Evolutionary conservation across 768 basidiomycete species (phyloP).

Genomic region (Termitomyces titanicus): DNA sequence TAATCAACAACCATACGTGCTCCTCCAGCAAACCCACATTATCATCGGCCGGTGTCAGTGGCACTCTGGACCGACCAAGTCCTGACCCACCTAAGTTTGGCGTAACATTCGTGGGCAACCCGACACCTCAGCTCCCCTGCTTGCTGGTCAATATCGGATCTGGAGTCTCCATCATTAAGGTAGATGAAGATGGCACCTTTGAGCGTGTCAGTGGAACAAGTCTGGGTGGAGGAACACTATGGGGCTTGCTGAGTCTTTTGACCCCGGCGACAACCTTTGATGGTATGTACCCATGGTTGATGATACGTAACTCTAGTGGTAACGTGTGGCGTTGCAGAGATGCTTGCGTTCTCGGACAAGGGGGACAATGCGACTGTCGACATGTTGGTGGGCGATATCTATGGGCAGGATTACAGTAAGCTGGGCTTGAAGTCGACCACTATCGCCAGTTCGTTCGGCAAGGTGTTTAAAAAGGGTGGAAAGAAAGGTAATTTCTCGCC

Average conservation of each 20-base stretch:
- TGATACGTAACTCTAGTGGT: slow-evolving; percentile 2
- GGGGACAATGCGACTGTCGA: slow-evolving; percentile 94
- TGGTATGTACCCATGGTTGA: slow-evolving; percentile 51
- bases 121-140: slow-evolving; percentile 89
- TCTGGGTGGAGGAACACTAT: slow-evolving; percentile 94
- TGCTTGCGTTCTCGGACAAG: slow-evolving; percentile 89
- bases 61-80: slow-evolving; percentile 72
- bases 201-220: slow-evolving; percentile 98
- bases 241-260: slow-evolving; percentile 91
- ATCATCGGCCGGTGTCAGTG: slow-evolving; percentile 6
- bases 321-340: slow-evolving; percentile 54
- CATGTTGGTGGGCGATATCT: slow-evolving; percentile 99
- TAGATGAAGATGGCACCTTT: slow-evolving; percentile 91
- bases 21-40: slow-evolving; percentile 15
- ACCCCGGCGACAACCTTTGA: slow-evolving; percentile 97
- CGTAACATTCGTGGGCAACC: slow-evolving; percentile 82
- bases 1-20: slow-evolving; percentile 9
- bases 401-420: slow-evolving; percentile 94
- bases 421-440: slow-evolving; percentile 96
- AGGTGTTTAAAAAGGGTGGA: slow-evolving; percentile 90
- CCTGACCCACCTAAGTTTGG: slow-evolving; percentile 88
- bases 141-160: slow-evolving; percentile 97
- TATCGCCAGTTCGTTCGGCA: slow-evolving; percentile 98
- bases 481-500: slow-evolving; percentile 77
- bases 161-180: slow-evolving; percentile 96